Evolutionary conservation across 1,139 yeast genomes (phyloP), one percentile per base, ranked within the genome.

Genomic region (Entelexis paramagnoliae): DNA sequence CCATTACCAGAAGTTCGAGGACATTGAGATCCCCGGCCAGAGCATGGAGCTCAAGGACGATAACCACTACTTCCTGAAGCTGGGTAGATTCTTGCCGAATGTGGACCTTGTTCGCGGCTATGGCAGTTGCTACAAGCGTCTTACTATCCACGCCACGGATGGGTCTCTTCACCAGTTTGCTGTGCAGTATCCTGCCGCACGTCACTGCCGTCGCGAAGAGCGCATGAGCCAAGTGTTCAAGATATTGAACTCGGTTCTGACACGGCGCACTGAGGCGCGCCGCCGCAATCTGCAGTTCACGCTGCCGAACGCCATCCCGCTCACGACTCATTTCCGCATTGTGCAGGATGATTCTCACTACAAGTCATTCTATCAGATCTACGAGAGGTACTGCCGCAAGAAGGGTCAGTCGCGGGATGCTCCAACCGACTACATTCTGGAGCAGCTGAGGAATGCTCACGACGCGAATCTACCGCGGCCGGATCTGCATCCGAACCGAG

Each of bases 1-100:
- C 78, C 98, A 93, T 66, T 95, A 91, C 66, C 98, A 91, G 66
- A 89, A 88, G 69, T 93, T 91, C 65, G 99, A 93, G 67, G 97
- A 93, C 51, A 87, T 93, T 56, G 98, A 93, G 66, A 82, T 93
- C 53, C 98, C 98, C 0, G 98, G 99, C 1, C 99, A 93, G 65
- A 91, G 91, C 64, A 72, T 89, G 65, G 70, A 69, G 60, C 71
- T 67, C 49, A 83, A 82, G 64, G 97, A 89, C 62, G 83, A 75
- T 65, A 91, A 88, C 65, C 72, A 79, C 43, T 96, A 89, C 66
- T 93, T 93, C 65, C 78, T 87, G 51, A 91, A 89, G 73, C 87
- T 93, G 63, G 96, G 88, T 57, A 74, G 98, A 56, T 93, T 93
- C 70, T 71, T 91, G 68, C 93, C 98, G 2, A 80, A 87, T 0